These are phyloP conservation scores for Cladobotryum mycophilum DNA, from an alignment of 2,329 filamentous ascomycete genomes.

Conservation along the genomic window DNA sequence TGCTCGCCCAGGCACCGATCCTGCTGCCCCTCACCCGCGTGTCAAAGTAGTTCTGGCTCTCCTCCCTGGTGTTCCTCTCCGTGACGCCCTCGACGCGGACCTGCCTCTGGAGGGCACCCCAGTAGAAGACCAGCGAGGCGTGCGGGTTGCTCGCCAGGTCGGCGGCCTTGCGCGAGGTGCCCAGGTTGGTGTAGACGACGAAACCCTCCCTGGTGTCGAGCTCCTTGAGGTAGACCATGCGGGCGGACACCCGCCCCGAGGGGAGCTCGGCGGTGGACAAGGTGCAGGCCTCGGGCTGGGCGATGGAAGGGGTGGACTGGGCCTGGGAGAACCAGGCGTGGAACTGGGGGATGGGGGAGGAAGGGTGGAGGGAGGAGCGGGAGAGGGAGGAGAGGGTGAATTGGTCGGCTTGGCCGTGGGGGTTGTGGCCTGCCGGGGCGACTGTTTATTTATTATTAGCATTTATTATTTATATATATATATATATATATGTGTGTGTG, in stretches of 20 bases:
- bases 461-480: background rate
- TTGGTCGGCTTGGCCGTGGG: constrained; percentile 63
- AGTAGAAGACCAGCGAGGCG: constrained; percentile 85
- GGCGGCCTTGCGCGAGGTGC: constrained; percentile 60
- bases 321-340: constrained; percentile 81
- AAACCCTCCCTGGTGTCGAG: constrained; percentile 70
- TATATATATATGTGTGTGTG: background rate
- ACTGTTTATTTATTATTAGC: constrained; percentile 37
- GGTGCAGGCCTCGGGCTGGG: constrained; percentile 82
- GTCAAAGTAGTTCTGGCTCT: constrained; percentile 65
- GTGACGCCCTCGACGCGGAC: constrained; percentile 79
- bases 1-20: constrained; percentile 89
- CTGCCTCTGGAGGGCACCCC: constrained; percentile 80
- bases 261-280: constrained; percentile 80
- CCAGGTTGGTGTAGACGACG: constrained; percentile 91
- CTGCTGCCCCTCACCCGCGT: constrained; percentile 70
- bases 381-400: constrained; percentile 61
- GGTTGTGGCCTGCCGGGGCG: constrained; percentile 55
- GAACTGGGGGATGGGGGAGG: constrained; percentile 75
- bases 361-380: constrained; percentile 50
- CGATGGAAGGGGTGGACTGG: constrained; percentile 46
- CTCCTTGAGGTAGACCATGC: constrained; percentile 93
- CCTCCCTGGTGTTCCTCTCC: constrained; percentile 59
- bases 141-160: constrained; percentile 70
- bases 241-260: constrained; percentile 74